Evolutionary conservation across 2,329 filamentous ascomycete species (phyloP), one percentile per base, ranked within the genome.

Genomic region (Xylariaceae sp.): DNA sequence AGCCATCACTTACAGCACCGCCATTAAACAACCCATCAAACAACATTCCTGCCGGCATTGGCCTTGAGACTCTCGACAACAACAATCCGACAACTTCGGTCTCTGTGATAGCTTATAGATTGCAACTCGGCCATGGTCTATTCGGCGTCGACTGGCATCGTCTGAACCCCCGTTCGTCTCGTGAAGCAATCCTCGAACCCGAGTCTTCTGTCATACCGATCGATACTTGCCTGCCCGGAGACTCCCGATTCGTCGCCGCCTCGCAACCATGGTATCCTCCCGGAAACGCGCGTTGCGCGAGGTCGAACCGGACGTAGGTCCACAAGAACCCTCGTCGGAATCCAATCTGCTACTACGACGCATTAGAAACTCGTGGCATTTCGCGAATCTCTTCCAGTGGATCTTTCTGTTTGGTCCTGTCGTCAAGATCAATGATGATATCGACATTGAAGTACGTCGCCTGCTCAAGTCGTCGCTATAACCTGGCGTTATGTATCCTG

Each of bases 351-450:
- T 95, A 34, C 78, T 95, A 34, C 77, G 85, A 60, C 86, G 81
- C 65, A 82, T 97, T 66, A 86, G 93, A 64, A 94, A 90, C 72
- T 92, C 90, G 82, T 97, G 93, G 92, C 89, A 97, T 74, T 97
- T 97, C 75, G 90, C 93, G 62, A 93, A 92, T 70, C 78, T 97
- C 6, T 92, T 88, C 76, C 93, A 99, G 76, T 99, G 92, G 82
- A 90, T 97, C 62, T 89, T 88, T 73, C 84, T 93, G 47, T 99
- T 99, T 74, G 92, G 93, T 62, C 87, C 88, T 69, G 87, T 87
- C 49, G 87, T 96, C 73, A 97, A 96, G 77, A 89, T 97, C 65
- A 88, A 94, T 68, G 89, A 95, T 63, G 86, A 88, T 70, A 82
- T 97, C 64, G 91, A 93, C 70, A 89, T 97, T 65, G 92, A 97